Evolutionary conservation across 495 filamentous ascomycete species (phyloP).

Genomic region (Recurvomyces mirabilis): DNA sequence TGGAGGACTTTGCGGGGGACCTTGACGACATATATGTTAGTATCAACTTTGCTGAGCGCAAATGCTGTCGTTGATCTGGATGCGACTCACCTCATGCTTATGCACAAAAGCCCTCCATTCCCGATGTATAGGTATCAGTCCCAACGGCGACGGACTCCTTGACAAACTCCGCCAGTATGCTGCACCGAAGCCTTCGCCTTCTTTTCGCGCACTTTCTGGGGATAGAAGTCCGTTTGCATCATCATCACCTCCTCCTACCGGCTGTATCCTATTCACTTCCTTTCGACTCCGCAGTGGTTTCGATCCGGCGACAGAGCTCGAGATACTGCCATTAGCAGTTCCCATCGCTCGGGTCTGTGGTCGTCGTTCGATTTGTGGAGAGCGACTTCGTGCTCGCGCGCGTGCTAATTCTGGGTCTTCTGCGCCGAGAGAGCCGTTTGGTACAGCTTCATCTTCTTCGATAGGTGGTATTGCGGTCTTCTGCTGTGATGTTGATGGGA

Average conservation of each 20-base stretch:
- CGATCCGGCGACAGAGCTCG: conserved; percentile 11
- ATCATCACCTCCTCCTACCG: not conserved
- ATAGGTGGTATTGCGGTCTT: conserved; percentile 5
- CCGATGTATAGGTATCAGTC: conserved; percentile 87
- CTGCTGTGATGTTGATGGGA: conserved; percentile 25
- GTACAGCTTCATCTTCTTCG: conserved; percentile 14
- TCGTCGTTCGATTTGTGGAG: conserved; percentile 23
- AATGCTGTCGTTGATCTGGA: no score
- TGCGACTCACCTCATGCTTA: conserved; percentile 65
- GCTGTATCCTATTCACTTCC: conserved; percentile 6
- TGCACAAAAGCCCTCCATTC: conserved; percentile 59
- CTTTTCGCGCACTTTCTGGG: conserved; percentile 43
- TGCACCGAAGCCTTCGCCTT: conserved; percentile 17
- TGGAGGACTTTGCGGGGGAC: conserved; percentile 68
- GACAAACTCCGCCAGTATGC: conserved; percentile 71
- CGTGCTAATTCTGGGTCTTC: conserved; percentile 27
- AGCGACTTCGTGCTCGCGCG: conserved; percentile 26
- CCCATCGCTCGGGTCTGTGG: not conserved
- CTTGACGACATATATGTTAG: no score
- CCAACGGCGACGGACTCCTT: conserved; percentile 78
- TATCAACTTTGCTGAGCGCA: no score
- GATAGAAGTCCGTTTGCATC: conserved; percentile 59
- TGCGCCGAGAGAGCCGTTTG: conserved; percentile 19
- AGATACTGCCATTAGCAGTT: conserved; percentile 5
- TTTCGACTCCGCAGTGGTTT: conserved; percentile 9